Evolutionary conservation across 371 early-diverging fungal species (phyloP), one percentile per base, ranked within the genome.

Genomic region (Apophysomyces elegans): DNA sequence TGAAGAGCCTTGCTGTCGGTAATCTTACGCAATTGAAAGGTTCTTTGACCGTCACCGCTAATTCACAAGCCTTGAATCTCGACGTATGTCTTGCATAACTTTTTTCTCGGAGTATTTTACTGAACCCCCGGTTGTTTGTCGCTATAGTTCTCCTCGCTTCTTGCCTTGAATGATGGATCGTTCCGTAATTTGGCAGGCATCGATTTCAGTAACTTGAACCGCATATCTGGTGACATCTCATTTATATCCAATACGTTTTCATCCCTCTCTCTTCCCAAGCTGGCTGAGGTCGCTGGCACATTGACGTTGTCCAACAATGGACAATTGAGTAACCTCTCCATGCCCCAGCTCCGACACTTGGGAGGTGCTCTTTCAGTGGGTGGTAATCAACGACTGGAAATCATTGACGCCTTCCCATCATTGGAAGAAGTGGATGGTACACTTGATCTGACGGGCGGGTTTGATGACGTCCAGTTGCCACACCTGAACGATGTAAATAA

Each of bases 321-420:
- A n/a, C 57, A 67, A 7, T 66, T 87, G 0, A 62, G n/a, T 56
- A 77, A 81, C 35, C 56, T 83, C 13, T 71, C 81, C 3, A 66
- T 87, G 16, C 70, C 80, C 14, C 73, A 74, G n/a, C 59, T 86
- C 13, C 68, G 68, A 7, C 61, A 65, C 12, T 66, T 87, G 8
- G 87, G 85, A 11, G 87, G 87, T 5, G 85, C 87, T 0, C 63
- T 85, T 26, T 70, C 77, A 7, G 54, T 87, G 11, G 77, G 78
- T 54, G 78, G 81, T 60, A 87, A 87, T 61, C 74, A 74, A 0
- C 62, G 72, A 0, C 47, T 85, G 39, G 67, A 59, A 1, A 45
- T 61, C 13, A 65, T 87, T 7, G 61, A 73, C 37, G 79, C 82
- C 8, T 81, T 80, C 50, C 64, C 70, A 0, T 71, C 78, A 16